Conservation (phyloP, 169 alveolate genomes). For the Amoebophrya sp. region DNA sequence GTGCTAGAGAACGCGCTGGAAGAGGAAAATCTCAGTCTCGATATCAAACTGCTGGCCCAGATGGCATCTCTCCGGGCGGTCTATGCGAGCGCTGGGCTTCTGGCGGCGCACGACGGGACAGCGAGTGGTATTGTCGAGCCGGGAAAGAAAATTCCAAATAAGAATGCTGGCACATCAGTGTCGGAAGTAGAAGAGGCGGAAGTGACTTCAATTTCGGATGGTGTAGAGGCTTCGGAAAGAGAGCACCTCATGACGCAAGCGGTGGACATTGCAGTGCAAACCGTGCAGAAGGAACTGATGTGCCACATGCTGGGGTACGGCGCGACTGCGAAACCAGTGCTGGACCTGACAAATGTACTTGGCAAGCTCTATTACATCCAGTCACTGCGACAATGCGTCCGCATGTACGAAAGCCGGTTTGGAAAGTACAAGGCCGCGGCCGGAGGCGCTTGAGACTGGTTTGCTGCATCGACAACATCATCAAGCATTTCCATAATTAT, state of each 20-base stretch:
- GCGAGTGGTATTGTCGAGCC: too few relatives aligned
- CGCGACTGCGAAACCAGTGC: not conserved
- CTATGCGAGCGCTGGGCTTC: not conserved
- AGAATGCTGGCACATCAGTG: too few relatives aligned
- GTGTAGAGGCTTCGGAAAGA: too few relatives aligned
- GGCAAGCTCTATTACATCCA: not conserved
- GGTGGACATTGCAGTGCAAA: too few relatives aligned
- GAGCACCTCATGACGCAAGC: not conserved
- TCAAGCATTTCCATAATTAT: too few relatives aligned
- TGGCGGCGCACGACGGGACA: too few relatives aligned
- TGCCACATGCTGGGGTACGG: constrained; percentile 15
- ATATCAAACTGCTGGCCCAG: not conserved
- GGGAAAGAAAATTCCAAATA: too few relatives aligned
- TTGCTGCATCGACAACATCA: too few relatives aligned
- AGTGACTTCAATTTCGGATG: too few relatives aligned
- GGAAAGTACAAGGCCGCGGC: too few relatives aligned
- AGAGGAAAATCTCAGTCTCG: not conserved
- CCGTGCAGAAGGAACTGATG: not conserved
- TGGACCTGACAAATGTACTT: not conserved
- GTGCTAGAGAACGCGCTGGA: not conserved
- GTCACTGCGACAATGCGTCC: not conserved
- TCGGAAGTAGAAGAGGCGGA: not conserved
- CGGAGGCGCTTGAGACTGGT: too few relatives aligned
- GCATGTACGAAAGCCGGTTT: too few relatives aligned
- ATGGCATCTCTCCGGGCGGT: not conserved